Conservation (phyloP, 768 basidiomycete genomes). For the Leccinum barrowsii region DNA sequence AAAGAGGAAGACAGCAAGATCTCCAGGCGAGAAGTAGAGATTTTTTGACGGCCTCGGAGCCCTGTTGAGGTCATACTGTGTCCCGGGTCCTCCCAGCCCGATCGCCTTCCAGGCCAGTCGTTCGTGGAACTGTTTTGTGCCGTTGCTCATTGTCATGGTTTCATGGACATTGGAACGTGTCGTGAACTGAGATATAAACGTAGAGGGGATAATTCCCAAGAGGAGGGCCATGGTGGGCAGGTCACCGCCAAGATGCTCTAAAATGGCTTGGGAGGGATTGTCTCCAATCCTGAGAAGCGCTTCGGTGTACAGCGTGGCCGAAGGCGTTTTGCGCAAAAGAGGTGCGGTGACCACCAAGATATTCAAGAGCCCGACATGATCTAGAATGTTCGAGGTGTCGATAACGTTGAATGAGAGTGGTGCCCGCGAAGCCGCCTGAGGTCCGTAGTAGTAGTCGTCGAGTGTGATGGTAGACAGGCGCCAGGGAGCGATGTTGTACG, state of each 20-base stretch:
- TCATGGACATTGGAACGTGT: conserved; percentile 26
- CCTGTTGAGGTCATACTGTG: neutral
- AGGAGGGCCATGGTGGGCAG: conserved; percentile 24
- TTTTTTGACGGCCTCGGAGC: neutral
- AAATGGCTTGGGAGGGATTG: conserved; percentile 10
- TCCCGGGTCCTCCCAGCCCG: neutral
- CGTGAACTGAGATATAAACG: conserved; percentile 20
- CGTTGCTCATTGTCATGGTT: neutral
- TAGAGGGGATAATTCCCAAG: conserved; percentile 23
- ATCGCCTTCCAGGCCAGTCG: conserved; percentile 25
- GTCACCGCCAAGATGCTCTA: conserved; percentile 23
- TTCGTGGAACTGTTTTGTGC: conserved; percentile 18
- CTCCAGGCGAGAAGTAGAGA: conserved; percentile 11
- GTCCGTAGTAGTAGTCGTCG: conserved; percentile 19
- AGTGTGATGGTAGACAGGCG: conserved; percentile 18
- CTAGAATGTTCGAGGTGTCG: conserved; percentile 30
- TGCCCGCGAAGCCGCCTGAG: conserved; percentile 5
- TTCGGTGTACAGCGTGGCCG: conserved; percentile 29
- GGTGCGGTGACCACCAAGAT: conserved; percentile 22
- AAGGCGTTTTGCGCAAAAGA: conserved; percentile 17
- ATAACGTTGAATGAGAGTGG: conserved; percentile 31
- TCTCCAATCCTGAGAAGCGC: conserved; percentile 16
- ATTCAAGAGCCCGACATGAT: conserved; percentile 27
- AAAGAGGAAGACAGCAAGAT: conserved; percentile 23
- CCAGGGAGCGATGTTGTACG: conserved; percentile 25